Percentiles rank a stretch among this genome's conserved stretches.
Evolutionary conservation across 768 basidiomycete species (phyloP).

Genomic region (Chalciporus pseudorubinellus): DNA sequence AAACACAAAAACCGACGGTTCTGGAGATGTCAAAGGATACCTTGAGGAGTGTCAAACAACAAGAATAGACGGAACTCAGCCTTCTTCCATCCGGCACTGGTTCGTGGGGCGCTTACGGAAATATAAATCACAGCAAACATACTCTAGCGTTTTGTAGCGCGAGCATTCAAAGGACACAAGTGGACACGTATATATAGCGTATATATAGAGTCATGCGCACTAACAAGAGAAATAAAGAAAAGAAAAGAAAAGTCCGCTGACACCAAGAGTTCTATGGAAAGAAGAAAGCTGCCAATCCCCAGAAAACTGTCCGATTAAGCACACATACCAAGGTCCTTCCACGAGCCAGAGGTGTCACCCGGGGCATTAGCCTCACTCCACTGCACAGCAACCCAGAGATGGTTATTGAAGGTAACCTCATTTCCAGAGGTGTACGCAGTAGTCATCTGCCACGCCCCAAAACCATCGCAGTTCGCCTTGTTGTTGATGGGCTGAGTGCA

Average conservation of each 20-base stretch:
- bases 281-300: not conserved
- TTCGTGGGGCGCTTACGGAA: no score
- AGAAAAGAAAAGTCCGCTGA: not conserved
- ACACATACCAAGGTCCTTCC: slow-evolving; percentile 24
- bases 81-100: no score
- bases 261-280: not conserved
- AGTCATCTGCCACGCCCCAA: slow-evolving; percentile 15
- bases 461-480: slow-evolving; percentile 19
- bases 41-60: no score
- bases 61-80: no score
- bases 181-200: no score
- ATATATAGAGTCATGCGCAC: no score
- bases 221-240: no score
- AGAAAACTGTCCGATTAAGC: slow-evolving; percentile 2
- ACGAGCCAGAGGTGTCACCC: slow-evolving; percentile 26
- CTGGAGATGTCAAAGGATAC: not conserved
- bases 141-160: no score
- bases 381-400: slow-evolving; percentile 25
- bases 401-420: slow-evolving; percentile 11
- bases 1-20: not conserved
- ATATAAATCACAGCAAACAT: no score
- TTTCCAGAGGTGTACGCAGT: slow-evolving; percentile 20
- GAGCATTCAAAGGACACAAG: no score
- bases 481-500: slow-evolving; percentile 26
- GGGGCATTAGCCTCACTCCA: slow-evolving; percentile 23